Base-by-base conservation (phyloP, 768 basidiomycete species). In the Suillus lakei region DNA sequence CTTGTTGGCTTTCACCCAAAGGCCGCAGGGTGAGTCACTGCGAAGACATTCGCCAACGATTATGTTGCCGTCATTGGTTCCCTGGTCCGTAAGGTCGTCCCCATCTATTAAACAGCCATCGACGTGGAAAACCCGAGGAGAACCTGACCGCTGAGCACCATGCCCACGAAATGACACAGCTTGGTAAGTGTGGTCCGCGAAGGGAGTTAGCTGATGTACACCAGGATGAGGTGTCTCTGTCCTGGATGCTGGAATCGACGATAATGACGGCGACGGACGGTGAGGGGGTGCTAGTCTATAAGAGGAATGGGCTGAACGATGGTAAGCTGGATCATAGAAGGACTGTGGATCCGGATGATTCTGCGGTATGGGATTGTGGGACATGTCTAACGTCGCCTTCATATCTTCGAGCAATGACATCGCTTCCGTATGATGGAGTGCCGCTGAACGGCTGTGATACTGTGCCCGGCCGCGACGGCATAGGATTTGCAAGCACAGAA, bases 1-100 rank as follows among this genome's bases (percentile, higher is more conserved):
- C 23, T 64, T 64, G 15, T 66, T 26, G 8, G 41, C 38, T 48
- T 46, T 63, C 21, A 66, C 48, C 62, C 63, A 64, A 41, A 66
- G 46, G 7, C 36, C 10, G 21, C 65, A 66, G 2, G 62, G 43
- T n/a, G 62, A 39, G 39, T 53, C 62, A 7, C 1, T 38, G 51
- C 26, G 39, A 55, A 51, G 23, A 36, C 65, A 66, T 23, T 48
- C 1, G 46, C 65, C 58, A 6, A 59, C 18, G n/a, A 8, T 21
- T 59, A 41, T 59, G 18, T 5, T 39, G 6, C 18, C 26, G 16
- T 28, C 5, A 6, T 26, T 21, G 10, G 18, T 7, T 10, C 12
- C 39, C 18, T 41, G 10, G 18, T 30, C 18, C 3, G 26, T 1
- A 41, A 59, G 39, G 38, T 39, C 56, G 39, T 16, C 23, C 4